Conservation (phyloP, 2,329 filamentous ascomycete species). For the Cordyceps farinosa region DNA sequence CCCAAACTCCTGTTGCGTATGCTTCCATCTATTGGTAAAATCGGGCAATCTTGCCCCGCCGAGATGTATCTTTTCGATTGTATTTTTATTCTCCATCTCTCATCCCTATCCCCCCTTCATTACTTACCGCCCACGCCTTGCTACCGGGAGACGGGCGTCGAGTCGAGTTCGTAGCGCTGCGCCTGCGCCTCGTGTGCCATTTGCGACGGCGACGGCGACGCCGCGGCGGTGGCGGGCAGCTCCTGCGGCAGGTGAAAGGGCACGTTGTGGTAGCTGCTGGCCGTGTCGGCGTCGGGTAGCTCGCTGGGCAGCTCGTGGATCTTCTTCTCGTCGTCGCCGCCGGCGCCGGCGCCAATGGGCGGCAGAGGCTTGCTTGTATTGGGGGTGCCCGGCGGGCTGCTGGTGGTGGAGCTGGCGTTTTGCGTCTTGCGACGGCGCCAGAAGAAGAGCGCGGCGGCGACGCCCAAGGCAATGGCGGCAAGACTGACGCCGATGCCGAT, state of each 20-base stretch:
- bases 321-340: neutral
- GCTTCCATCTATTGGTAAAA: neutral
- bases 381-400: neutral
- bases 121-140: too few species aligned
- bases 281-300: neutral
- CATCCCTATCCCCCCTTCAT: too few species aligned
- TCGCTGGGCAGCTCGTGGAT: neutral
- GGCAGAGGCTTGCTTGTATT: neutral
- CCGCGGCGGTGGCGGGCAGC: conserved; percentile 10
- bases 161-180: conserved; percentile 20
- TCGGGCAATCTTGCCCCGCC: too few species aligned
- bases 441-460: conserved; percentile 26
- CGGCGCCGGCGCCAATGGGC: neutral
- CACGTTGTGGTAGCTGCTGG: neutral
- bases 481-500: conserved; percentile 30
- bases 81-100: neutral
- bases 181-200: neutral
- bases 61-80: too few species aligned
- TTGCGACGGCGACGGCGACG: conserved; percentile 11
- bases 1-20: neutral
- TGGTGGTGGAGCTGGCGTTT: neutral
- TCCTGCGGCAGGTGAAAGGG: conserved; percentile 12
- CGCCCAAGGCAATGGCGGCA: conserved; percentile 25
- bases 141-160: conserved; percentile 3
- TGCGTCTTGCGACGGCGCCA: conserved; percentile 25